These are phyloP conservation scores for Capronia coronata DNA, from an alignment of 2,329 filamentous ascomycete species.

Conservation along the genomic window DNA sequence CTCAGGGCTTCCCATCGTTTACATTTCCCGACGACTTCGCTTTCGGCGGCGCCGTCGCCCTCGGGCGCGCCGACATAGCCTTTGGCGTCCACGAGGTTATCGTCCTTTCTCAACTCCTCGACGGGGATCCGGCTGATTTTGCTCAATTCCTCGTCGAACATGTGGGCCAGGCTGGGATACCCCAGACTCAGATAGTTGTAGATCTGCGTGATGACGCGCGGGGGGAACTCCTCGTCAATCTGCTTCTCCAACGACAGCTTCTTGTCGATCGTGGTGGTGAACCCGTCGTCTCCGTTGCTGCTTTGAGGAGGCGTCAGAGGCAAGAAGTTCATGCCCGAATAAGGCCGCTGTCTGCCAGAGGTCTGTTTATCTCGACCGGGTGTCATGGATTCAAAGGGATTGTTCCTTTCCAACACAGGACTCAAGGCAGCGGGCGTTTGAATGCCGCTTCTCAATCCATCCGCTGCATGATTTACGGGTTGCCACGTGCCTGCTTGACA, in stretches of 20 bases:
- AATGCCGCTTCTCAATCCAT: conserved; percentile 31
- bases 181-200: conserved; percentile 95
- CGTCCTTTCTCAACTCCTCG: conserved; percentile 64
- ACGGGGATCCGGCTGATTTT: conserved; percentile 69
- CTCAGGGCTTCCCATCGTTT: conserved; percentile 77
- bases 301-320: conserved; percentile 42
- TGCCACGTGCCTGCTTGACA: conserved; percentile 27
- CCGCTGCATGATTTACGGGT: conserved; percentile 23
- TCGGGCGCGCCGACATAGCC: conserved; percentile 61
- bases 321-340: conserved; percentile 12
- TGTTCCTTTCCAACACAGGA: conserved; percentile 33
- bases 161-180: conserved; percentile 76
- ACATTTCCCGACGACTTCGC: conserved; percentile 48
- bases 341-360: conserved; percentile 27
- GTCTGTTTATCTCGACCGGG: conserved; percentile 25
- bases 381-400: conserved; percentile 27
- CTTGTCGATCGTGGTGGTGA: conserved; percentile 28
- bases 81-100: conserved; percentile 57
- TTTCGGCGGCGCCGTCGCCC: conserved; percentile 38
- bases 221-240: conserved; percentile 63
- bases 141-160: conserved; percentile 77
- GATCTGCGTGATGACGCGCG: conserved; percentile 85
- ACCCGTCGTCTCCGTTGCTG: conserved; percentile 42
- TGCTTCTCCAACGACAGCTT: conserved; percentile 38
- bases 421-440: conserved; percentile 38